Evolutionary conservation across 805 yeast species (phyloP).

Genomic region (Komagataella ulmi): DNA sequence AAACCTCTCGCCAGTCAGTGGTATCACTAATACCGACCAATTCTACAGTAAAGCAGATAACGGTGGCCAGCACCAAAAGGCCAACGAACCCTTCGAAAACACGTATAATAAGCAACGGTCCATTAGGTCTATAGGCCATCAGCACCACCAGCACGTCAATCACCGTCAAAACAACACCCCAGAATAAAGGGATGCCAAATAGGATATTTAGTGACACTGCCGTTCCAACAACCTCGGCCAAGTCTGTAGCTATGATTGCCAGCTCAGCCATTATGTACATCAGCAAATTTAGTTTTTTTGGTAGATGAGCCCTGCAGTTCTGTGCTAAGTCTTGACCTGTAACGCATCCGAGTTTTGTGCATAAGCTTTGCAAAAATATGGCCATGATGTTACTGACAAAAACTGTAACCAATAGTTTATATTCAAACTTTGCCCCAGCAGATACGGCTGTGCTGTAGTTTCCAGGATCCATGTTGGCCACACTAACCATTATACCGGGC

Average conservation of each 20-base stretch:
- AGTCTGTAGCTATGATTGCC: slow-evolving; percentile 90
- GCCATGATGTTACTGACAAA: slow-evolving; percentile 78
- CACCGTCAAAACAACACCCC: slow-evolving; percentile 78
- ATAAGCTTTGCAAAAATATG: slow-evolving; percentile 69
- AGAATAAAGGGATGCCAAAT: slow-evolving; percentile 63
- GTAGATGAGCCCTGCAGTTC: slow-evolving; percentile 67
- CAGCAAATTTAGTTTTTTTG: slow-evolving; percentile 41
- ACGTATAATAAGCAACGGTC: slow-evolving; percentile 66
- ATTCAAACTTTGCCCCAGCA: slow-evolving; percentile 81
- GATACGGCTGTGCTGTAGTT: slow-evolving; percentile 92
- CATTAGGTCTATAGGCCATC: slow-evolving; percentile 77
- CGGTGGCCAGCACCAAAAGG: slow-evolving; percentile 65
- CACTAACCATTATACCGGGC: slow-evolving; percentile 91
- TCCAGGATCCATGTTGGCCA: slow-evolving; percentile 97
- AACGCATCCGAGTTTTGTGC: slow-evolving; percentile 84
- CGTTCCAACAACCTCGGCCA: slow-evolving; percentile 97
- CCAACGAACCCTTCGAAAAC: slow-evolving; percentile 77
- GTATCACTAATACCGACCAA: slow-evolving; percentile 51
- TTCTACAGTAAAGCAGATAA: slow-evolving; percentile 73
- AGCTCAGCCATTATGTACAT: slow-evolving; percentile 74
- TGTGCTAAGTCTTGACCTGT: slow-evolving; percentile 90
- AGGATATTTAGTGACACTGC: slow-evolving; percentile 85
- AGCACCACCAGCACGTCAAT: slow-evolving; percentile 77
- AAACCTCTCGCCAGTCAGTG: slow-evolving; percentile 42
- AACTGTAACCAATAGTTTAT: slow-evolving; percentile 65